A percentile compares a stretch with the other conserved stretches of the same genome.
These are phyloP conservation scores for Danielozyma ontarioensis DNA, from an alignment of 805 yeast genomes.

Conservation along the genomic window DNA sequence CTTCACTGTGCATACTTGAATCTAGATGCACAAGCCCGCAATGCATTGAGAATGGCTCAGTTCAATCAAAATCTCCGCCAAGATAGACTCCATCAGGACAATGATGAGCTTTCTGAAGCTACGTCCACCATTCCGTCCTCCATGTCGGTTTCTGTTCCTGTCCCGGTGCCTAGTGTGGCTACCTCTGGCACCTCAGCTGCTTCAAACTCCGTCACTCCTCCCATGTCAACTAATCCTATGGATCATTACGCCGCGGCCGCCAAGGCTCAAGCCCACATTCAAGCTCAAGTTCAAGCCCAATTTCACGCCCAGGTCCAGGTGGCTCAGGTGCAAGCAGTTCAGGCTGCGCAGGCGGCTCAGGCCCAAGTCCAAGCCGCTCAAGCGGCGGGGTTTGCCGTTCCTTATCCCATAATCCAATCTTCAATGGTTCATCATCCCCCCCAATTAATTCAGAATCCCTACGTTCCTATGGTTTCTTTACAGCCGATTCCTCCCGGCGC, in stretches of 20 bases:
- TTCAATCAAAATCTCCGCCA: slow-evolving; percentile 32
- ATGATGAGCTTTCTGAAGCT: slow-evolving; percentile 2
- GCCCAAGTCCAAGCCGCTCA: not conserved
- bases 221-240: not conserved
- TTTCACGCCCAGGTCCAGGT: slow-evolving; percentile 1
- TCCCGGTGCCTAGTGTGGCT: slow-evolving; percentile 1
- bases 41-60: slow-evolving; percentile 47
- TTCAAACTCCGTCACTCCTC: not conserved
- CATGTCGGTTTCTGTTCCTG: no score
- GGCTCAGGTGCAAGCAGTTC: slow-evolving; percentile 2
- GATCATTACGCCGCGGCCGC: not conserved
- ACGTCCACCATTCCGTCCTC: slow-evolving; percentile 1
- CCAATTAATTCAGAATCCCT: slow-evolving; percentile 20
- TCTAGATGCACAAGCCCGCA: slow-evolving; percentile 44
- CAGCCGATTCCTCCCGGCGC: slow-evolving; percentile 10
- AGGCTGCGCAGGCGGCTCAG: not conserved
- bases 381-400: slow-evolving; percentile 8
- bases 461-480: slow-evolving; percentile 21
- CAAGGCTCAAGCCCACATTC: slow-evolving; percentile 1
- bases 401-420: slow-evolving; percentile 10
- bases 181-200: not conserved
- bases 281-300: slow-evolving; percentile 3
- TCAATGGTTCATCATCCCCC: slow-evolving; percentile 3
- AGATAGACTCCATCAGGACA: slow-evolving; percentile 11
- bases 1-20: slow-evolving; percentile 45